Evolutionary conservation across 2,329 filamentous ascomycete species (phyloP).

Genomic region (Claviceps sp.): DNA sequence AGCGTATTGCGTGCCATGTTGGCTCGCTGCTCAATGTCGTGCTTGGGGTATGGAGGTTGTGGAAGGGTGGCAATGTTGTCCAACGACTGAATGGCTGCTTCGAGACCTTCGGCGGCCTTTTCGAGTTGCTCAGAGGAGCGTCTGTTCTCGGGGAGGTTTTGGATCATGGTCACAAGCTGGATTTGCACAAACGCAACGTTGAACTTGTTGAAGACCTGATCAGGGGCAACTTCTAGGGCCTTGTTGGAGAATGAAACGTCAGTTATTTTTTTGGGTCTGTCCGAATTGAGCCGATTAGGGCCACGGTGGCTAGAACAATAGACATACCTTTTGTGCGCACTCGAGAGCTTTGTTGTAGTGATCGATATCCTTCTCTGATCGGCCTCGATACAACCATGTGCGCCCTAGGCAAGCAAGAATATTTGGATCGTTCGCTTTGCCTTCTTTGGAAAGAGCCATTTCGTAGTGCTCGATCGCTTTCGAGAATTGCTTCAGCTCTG

Average conservation of each 20-base stretch:
- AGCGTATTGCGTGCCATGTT: slow-evolving; percentile 97
- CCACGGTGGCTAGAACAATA: no score
- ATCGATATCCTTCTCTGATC: slow-evolving; percentile 44
- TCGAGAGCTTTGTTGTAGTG: slow-evolving; percentile 44
- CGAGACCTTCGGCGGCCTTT: slow-evolving; percentile 65
- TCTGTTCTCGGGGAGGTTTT: slow-evolving; percentile 60
- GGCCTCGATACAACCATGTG: slow-evolving; percentile 73
- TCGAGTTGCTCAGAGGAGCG: slow-evolving; percentile 71
- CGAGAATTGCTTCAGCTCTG: slow-evolving; percentile 77
- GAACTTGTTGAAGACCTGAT: slow-evolving; percentile 87
- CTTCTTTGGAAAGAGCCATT: slow-evolving; percentile 64
- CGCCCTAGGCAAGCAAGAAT: slow-evolving; percentile 79
- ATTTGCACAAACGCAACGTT: slow-evolving; percentile 97
- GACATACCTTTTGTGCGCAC: slow-evolving; percentile 47
- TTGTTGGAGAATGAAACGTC: slow-evolving; percentile 15
- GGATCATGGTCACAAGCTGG: slow-evolving; percentile 73
- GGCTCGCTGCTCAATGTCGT: slow-evolving; percentile 85
- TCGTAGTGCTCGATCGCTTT: slow-evolving; percentile 96
- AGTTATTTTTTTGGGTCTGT: neutral
- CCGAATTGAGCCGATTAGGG: no score
- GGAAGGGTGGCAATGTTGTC: slow-evolving; percentile 50
- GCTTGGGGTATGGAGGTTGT: slow-evolving; percentile 73
- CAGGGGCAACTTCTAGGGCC: slow-evolving; percentile 65
- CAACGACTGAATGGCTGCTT: slow-evolving; percentile 65
- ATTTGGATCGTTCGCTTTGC: slow-evolving; percentile 57